Percentiles rank a stretch among this genome's conserved stretches.
phyloP scores from a whole-genome alignment of 164 flowering plant genomes.

The Nymphaea colorata region DNA sequence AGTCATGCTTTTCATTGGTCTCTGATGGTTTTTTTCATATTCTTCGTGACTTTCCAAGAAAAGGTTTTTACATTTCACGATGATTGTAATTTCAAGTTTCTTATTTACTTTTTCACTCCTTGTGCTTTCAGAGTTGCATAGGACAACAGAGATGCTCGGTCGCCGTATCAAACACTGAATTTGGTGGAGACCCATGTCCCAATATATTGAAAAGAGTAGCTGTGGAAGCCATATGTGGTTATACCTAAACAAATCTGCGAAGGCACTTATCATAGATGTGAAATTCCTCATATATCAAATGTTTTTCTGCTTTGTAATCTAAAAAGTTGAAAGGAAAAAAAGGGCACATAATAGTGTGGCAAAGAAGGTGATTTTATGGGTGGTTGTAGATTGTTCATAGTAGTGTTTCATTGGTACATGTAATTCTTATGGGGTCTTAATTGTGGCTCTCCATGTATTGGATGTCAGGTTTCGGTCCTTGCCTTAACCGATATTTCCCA shows the following conservation, averaged over 20 bases:
- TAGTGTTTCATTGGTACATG: not conserved
- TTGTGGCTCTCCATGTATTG: not conserved
- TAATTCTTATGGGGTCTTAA: not conserved
- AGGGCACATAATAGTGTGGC: not conserved
- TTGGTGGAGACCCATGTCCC: conserved; percentile 88
- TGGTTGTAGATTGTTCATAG: not conserved
- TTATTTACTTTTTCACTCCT: not conserved
- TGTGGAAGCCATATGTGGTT: conserved; percentile 70
- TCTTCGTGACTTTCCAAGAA: too few relatives aligned
- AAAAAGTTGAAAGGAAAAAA: too few relatives aligned
- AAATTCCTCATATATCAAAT: too few relatives aligned
- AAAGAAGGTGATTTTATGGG: not conserved
- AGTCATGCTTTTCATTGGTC: too few relatives aligned
- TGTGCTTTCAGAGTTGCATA: conserved; percentile 51
- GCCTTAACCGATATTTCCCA: not conserved
- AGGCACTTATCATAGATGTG: not conserved
- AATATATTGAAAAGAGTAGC: conserved; percentile 69
- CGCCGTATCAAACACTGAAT: conserved; percentile 60
- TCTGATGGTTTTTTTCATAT: too few relatives aligned
- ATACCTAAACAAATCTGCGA: not conserved
- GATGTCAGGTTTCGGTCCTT: not conserved
- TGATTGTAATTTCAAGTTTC: not conserved
- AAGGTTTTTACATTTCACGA: too few relatives aligned
- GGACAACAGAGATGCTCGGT: conserved; percentile 72
- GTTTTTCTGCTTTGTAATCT: too few relatives aligned